Conservation (phyloP, 2,329 filamentous ascomycete genomes). For the Fusarium domesticum region DNA sequence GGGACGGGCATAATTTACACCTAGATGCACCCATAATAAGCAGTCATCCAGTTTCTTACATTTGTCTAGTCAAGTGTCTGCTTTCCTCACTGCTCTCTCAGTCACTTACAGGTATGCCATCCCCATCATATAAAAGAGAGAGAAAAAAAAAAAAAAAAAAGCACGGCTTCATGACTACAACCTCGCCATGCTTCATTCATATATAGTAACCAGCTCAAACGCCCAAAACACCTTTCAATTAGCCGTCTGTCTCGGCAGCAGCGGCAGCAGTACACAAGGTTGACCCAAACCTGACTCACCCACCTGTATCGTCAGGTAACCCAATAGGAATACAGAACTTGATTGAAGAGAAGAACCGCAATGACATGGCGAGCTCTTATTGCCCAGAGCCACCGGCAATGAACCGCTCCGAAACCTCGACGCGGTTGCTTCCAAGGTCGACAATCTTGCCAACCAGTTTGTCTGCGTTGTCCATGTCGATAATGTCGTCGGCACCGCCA, state of each 20-base stretch:
- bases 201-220: background rate
- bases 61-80: too few relatives aligned
- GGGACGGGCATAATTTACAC: too few relatives aligned
- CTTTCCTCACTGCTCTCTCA: too few relatives aligned
- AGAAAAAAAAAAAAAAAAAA: too few relatives aligned
- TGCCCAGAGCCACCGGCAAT: conserved; percentile 14
- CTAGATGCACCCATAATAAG: too few relatives aligned
- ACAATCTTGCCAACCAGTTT: conserved; percentile 69
- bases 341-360: conserved; percentile 3
- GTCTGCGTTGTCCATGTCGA: conserved; percentile 64
- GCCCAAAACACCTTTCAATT: background rate
- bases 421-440: conserved; percentile 67
- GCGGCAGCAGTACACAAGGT: background rate
- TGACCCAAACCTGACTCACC: background rate
- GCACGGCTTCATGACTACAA: too few relatives aligned
- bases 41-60: too few relatives aligned
- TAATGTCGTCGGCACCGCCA: conserved; percentile 84
- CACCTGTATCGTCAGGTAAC: conserved; percentile 2
- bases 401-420: conserved; percentile 50
- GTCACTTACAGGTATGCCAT: too few relatives aligned
- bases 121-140: too few relatives aligned
- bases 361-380: conserved; percentile 1
- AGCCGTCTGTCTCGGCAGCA: background rate
- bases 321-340: conserved; percentile 10
- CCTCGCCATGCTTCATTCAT: background rate